These are phyloP conservation scores for Colletotrichum kahawae DNA, from an alignment of 2,329 filamentous ascomycete genomes.

Conservation along the genomic window DNA sequence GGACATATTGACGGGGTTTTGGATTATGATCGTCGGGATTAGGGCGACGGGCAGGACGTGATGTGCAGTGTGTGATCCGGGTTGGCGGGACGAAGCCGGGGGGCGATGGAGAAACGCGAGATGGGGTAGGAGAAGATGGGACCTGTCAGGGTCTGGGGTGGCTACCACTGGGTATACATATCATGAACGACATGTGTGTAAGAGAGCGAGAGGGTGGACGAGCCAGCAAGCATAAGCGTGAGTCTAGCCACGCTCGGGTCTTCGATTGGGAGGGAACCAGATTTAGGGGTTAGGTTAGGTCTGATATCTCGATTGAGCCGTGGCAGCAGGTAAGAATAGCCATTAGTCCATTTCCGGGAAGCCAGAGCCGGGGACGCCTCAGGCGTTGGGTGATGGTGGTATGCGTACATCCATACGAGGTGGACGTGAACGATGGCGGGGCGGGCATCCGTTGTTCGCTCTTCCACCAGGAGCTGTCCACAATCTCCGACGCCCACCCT, in stretches of 20 bases:
- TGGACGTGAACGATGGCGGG: background rate
- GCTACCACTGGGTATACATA: slow-evolving; percentile 6
- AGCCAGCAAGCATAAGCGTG: background rate
- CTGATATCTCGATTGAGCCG: slow-evolving; percentile 6
- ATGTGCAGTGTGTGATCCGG: slow-evolving; percentile 6
- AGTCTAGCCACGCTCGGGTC: background rate
- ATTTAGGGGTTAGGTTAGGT: slow-evolving; percentile 10
- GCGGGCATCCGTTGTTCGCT: background rate
- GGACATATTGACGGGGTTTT: background rate
- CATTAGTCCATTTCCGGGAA: background rate
- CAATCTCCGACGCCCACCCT: background rate
- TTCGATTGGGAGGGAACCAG: background rate
- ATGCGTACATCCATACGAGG: background rate
- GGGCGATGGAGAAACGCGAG: background rate
- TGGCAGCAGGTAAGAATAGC: slow-evolving; percentile 8
- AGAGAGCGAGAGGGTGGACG: background rate
- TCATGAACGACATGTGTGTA: background rate
- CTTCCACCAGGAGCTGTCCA: background rate
- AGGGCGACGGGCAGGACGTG: background rate
- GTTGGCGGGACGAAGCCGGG: background rate
- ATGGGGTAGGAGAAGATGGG: background rate
- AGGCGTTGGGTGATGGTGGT: background rate
- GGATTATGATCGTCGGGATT: background rate
- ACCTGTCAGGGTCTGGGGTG: slow-evolving; percentile 11
- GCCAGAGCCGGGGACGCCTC: background rate